Evolutionary conservation across 164 flowering plant genomes (phyloP).

Genomic region (Aristolochia californica): DNA sequence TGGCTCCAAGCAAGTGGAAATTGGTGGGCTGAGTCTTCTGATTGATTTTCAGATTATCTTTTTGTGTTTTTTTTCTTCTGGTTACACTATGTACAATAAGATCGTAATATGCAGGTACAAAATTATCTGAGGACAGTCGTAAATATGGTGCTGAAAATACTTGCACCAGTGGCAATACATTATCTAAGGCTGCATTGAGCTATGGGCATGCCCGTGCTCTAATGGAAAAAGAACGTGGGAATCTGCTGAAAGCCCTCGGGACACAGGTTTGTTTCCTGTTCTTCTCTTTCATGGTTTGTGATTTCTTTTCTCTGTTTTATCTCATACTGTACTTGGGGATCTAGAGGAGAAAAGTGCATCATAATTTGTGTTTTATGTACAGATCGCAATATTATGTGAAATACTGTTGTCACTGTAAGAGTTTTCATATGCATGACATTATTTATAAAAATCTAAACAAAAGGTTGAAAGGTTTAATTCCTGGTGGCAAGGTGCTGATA

Average conservation of each 20-base stretch:
- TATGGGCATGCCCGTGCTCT: constrained; percentile 65
- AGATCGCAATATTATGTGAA: no score
- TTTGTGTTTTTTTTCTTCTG: neutral
- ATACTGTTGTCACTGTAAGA: no score
- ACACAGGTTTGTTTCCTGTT: constrained; percentile 59
- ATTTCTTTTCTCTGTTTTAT: neutral
- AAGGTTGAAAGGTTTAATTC: no score
- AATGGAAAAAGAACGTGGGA: constrained; percentile 81
- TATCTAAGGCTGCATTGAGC: constrained; percentile 66
- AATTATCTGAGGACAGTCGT: constrained; percentile 79
- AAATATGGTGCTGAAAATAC: constrained; percentile 86
- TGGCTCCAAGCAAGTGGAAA: constrained; percentile 87
- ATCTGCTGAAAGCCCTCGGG: constrained; percentile 67
- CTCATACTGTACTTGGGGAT: neutral
- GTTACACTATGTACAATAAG: neutral
- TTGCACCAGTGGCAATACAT: constrained; percentile 69
- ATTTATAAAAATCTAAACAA: no score
- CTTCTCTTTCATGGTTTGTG: neutral
- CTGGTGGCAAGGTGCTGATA: no score
- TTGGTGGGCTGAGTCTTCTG: constrained; percentile 36
- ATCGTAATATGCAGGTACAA: constrained; percentile 37
- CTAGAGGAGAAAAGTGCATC: no score
- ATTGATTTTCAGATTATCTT: neutral
- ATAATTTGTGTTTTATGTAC: no score
- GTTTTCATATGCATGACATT: no score